Evolutionary conservation across 2,329 filamentous ascomycete species (phyloP), one percentile per base, ranked within the genome.

Genomic region (Cytospora piceae): DNA sequence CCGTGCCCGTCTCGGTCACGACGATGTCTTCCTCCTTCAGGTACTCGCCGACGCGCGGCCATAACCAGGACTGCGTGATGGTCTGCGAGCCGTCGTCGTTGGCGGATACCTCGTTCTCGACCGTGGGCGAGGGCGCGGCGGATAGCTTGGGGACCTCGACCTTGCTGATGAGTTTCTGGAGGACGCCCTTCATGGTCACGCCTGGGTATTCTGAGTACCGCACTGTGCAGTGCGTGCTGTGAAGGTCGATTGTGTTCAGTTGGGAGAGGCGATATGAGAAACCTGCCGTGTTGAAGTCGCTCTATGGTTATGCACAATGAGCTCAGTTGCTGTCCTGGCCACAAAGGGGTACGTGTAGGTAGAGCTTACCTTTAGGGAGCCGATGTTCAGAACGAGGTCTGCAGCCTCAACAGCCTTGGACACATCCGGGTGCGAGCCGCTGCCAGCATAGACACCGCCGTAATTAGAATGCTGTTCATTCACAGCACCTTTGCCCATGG

Each of bases 401-500:
- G 90, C 86, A 1, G 81, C 81, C 72, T 93, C 90, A 27, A 93
- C 84, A 32, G 84, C 82, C 53, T 87, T 79, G 69, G 84, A 83
- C 29, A 91, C 89, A 46, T 84, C 83, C 0, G 86, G 82, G 61
- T 89, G 85, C 37, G 89, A 93, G 42, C 90, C 92, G 66, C 85
- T 84, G n/a, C 93, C 93, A 11, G 90, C 90, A 75, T 96, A 96
- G 6, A 96, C 91, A 69, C 93, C 93, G 27, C 91, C 91, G 71
- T 90, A 96, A 72, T 86, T 90, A n/a, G 84, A 80, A 56, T 90
- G 83, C 2, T 85, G 85, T 77, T 97, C 93, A 72, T 95, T 85
- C 56, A 97, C 85, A 24, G 91, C 90, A 22, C 92, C 87, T 79
- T 96, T 96, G 56, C 93, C 93, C 90, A 96, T 96, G 2, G 93